phyloP scores from a whole-genome alignment of 177 flowering plant species.

The Vitis hybrid region DNA sequence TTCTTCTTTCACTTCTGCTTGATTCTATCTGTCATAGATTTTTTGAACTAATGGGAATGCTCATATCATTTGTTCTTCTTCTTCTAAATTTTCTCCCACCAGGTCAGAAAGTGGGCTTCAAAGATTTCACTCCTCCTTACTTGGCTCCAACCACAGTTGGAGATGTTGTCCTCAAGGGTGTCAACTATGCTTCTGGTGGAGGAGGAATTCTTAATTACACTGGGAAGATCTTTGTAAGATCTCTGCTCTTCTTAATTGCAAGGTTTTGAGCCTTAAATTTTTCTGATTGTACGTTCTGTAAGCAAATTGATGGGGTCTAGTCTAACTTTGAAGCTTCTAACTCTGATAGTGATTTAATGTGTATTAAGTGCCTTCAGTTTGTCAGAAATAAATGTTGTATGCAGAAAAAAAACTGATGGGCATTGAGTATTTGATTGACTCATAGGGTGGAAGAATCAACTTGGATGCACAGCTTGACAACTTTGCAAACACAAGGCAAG shows the following conservation, averaged over 20 bases:
- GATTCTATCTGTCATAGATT: neutral
- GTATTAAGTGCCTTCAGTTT: too few relatives aligned
- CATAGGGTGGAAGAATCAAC: slow-evolving; percentile 64
- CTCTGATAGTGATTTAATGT: neutral
- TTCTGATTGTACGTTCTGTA: too few relatives aligned
- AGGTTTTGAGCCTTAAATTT: neutral
- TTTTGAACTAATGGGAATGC: neutral
- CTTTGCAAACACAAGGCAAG: slow-evolving; percentile 70
- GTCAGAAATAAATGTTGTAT: too few relatives aligned
- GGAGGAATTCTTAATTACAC: slow-evolving; percentile 69
- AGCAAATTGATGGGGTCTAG: too few relatives aligned
- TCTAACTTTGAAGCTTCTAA: neutral
- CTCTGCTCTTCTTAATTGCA: neutral
- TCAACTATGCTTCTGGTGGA: slow-evolving; percentile 78
- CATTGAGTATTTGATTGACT: neutral
- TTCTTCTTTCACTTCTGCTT: slow-evolving; percentile 1
- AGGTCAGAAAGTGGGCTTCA: slow-evolving; percentile 62
- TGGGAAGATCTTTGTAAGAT: slow-evolving; percentile 57
- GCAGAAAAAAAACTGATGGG: too few relatives aligned
- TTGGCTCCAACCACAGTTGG: slow-evolving; percentile 71
- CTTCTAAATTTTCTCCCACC: neutral
- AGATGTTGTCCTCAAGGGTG: slow-evolving; percentile 48
- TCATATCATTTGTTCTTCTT: neutral
- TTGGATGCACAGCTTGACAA: slow-evolving; percentile 72
- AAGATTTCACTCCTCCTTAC: slow-evolving; percentile 57